Evolutionary conservation across 1,139 yeast genomes (phyloP), one percentile per base, ranked within the genome.

Genomic region (Yamadazyma conglobata): DNA sequence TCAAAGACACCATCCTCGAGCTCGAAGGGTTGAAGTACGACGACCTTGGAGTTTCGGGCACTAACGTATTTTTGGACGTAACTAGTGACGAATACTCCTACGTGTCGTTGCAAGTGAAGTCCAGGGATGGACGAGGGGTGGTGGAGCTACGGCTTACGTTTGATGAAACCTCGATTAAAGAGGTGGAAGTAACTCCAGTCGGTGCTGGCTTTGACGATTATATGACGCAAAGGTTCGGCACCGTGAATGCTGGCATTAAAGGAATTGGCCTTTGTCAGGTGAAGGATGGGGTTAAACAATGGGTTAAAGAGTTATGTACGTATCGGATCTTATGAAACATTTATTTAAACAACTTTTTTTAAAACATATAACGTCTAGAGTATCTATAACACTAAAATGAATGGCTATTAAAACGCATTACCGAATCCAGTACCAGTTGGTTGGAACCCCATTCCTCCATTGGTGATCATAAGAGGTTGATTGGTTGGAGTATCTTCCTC

Each of bases 391-490:
- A n/a, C n/a, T n/a, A n/a, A n/a, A n/a, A n/a, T n/a, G n/a, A n/a
- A n/a, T n/a, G n/a, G 6, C 9, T 20, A 20, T 25, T 57, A 66
- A 45, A 63, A 67, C 8, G 67, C 70, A 43, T 78, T 78, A 46
- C 84, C 84, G 56, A 78, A 78, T 15, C 72, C 71, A 31, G 44
- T 39, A 39, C 39, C 34, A 37, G 40, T 44, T 30, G 45, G 43
- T 32, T 59, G 47, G 35, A 62, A 46, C 23, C 43, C 43, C 10
- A 41, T 41, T 29, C 64, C 60, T 31, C 80, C 80, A 46, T 79
- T 80, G 32, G 89, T 82, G 50, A 83, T 68, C 76, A 83, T 65
- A 50, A 83, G 71, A 40, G 87, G 73, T 46, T 65, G 72, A 23
- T 72, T 74, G 32, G 55, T 46, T 19, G 52, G 47, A 28, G 68